Evolutionary conservation across 2,329 filamentous ascomycete species (phyloP), one percentile per base, ranked within the genome.

Genomic region (Colletotrichum euphorbiae): DNA sequence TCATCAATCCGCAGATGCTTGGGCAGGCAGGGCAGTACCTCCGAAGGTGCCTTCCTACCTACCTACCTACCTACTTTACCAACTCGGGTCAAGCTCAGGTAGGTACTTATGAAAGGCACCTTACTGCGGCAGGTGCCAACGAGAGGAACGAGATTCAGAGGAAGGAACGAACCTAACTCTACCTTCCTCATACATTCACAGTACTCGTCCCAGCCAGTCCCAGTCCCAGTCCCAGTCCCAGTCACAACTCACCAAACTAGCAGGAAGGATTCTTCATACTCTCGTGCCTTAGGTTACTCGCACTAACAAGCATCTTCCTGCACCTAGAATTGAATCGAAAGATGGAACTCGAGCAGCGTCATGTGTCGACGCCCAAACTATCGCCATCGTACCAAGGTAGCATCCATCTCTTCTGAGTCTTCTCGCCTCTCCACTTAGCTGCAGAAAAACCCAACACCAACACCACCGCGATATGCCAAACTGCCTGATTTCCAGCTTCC

Each of bases 341-440:
- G 55, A 24, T 42, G 59, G 28, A 36, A 48, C 42, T 17, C 50
- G 19, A 57, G 45, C 52, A 33, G 12, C 65, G 21, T 58, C 45
- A 68, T 68, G 60, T 64, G 40, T 68, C 45, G 36, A 42, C 60
- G 55, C 65, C 64, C 38, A 68, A 64, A 64, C 15, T 13, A 54
- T 64, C 45, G 17, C 15, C 4, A 54, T 64, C 45, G 17, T 11
- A 46, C 31, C 48, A 43, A 55, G 12, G 54, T 59, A 13, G 42
- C 65, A 60, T 50, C 46, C 65, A 21, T 58, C 48, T n/a, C 8
- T 17, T 17, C 13, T 31, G 15, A 24, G 4, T 24, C 24, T 24
- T 24, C 24, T 24, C 24, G 28, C 24, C 42, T 57, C 38, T 28
- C 65, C 61, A 66, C 66, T 55, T 33, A 12, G n/a, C 66, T 46